Conservation (phyloP, 495 filamentous ascomycete genomes). For the Penicillium coffeae region DNA sequence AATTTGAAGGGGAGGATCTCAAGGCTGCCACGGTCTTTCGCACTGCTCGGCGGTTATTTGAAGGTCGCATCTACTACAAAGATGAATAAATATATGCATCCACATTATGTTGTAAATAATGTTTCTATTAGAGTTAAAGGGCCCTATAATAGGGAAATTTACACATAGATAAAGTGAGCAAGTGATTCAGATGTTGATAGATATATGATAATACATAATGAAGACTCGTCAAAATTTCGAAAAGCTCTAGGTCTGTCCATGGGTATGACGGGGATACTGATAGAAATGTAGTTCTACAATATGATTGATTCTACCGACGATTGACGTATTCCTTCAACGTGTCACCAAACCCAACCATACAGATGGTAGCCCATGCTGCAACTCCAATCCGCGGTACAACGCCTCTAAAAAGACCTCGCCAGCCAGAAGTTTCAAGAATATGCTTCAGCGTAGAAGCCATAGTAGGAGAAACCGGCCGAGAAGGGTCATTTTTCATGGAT, state of each 20-base stretch:
- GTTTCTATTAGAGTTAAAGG: too few relatives aligned
- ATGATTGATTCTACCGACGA: too few relatives aligned
- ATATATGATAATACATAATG: too few relatives aligned
- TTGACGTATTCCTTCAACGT: conserved; percentile 10
- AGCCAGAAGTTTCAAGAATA: conserved; percentile 5
- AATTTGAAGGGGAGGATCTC: conserved; percentile 38
- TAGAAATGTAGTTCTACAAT: too few relatives aligned
- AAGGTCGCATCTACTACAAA: conserved; percentile 53
- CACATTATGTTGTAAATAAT: neutral
- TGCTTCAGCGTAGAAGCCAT: conserved; percentile 9
- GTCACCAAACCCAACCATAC: conserved; percentile 18
- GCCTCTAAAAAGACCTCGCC: conserved; percentile 12
- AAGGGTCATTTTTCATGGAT: conserved; percentile 14
- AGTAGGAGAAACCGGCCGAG: conserved; percentile 8
- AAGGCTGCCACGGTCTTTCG: conserved; percentile 49
- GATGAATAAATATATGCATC: conserved; percentile 7
- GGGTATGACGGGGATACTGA: too few relatives aligned
- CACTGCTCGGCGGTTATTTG: conserved; percentile 55
- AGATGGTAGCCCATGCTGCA: conserved; percentile 14
- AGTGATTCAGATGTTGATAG: too few relatives aligned
- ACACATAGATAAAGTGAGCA: too few relatives aligned
- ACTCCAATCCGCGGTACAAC: conserved; percentile 16
- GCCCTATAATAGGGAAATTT: too few relatives aligned
- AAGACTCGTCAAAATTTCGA: too few relatives aligned
- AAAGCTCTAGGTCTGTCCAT: too few relatives aligned